Percentiles rank a stretch among this genome's conserved stretches.
phyloP scores from a whole-genome alignment of 1,284 basidiomycete genomes.

The Nidula niveotomentosa region DNA sequence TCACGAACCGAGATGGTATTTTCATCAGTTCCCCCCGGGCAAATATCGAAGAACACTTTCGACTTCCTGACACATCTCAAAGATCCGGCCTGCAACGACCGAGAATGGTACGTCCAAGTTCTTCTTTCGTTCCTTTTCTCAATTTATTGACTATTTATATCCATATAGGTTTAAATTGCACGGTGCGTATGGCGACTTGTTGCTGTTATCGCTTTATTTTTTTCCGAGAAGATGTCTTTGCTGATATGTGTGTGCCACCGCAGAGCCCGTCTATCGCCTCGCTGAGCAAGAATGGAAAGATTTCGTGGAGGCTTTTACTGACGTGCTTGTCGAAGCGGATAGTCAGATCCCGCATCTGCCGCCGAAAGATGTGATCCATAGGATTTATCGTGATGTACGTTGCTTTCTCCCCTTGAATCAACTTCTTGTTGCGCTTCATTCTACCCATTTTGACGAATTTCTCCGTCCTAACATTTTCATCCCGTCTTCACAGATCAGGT shows the following conservation, averaged over 20 bases:
- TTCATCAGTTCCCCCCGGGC: conserved; percentile 73
- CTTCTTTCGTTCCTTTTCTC: neutral
- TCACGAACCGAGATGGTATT: too few species aligned
- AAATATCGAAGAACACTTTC: conserved; percentile 83
- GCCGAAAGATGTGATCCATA: conserved; percentile 81
- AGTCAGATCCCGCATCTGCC: conserved; percentile 82
- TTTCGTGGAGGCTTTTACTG: conserved; percentile 75
- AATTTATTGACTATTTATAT: neutral
- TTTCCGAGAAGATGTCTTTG: neutral
- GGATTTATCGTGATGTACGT: conserved; percentile 83
- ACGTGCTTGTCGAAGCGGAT: conserved; percentile 69
- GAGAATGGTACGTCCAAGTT: conserved; percentile 67
- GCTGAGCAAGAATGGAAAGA: conserved; percentile 88
- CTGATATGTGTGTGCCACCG: neutral
- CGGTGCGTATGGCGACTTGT: conserved; percentile 38
- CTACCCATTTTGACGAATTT: too few species aligned
- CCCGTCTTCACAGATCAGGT: conserved; percentile 63
- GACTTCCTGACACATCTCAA: conserved; percentile 73
- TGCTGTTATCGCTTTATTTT: neutral
- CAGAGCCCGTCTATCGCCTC: conserved; percentile 80
- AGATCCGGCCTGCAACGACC: conserved; percentile 81
- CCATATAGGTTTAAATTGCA: conserved; percentile 70
- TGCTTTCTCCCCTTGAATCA: neutral
- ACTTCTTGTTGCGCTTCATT: neutral
- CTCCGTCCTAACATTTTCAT: neutral